These are phyloP conservation scores for Boletus rubropictus DNA, from an alignment of 768 basidiomycete species.

Conservation along the genomic window DNA sequence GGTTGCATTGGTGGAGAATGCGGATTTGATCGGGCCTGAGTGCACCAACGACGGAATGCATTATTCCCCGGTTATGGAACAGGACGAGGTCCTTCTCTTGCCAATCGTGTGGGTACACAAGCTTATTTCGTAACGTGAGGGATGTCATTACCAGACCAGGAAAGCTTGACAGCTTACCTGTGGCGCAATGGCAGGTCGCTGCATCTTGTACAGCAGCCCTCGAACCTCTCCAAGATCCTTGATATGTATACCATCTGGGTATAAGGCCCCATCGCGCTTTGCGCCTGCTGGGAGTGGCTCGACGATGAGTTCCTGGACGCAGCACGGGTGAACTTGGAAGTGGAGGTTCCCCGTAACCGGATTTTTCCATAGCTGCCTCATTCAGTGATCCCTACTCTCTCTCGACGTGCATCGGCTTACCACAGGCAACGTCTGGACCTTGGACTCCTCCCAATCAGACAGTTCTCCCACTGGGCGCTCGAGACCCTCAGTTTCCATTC, in stretches of 20 bases:
- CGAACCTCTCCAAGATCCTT: constrained; percentile 72
- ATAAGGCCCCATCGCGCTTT: constrained; percentile 58
- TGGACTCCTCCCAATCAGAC: constrained; percentile 73
- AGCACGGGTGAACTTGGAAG: constrained; percentile 88
- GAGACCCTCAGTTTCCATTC: constrained; percentile 71
- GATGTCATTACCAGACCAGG: neutral
- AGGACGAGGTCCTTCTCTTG: constrained; percentile 56
- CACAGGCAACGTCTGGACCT: constrained; percentile 66
- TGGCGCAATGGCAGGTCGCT: constrained; percentile 87
- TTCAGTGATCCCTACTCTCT: neutral
- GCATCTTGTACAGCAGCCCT: constrained; percentile 76
- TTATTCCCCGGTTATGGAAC: constrained; percentile 68
- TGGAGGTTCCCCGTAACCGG: constrained; percentile 76
- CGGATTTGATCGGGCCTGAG: constrained; percentile 45
- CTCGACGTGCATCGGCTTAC: constrained; percentile 27
- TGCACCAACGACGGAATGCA: constrained; percentile 67
- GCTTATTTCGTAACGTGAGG: constrained; percentile 19
- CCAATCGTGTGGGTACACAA: constrained; percentile 91
- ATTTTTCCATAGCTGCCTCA: constrained; percentile 80
- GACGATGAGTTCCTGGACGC: constrained; percentile 57
- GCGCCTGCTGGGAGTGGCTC: constrained; percentile 63
- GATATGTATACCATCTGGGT: constrained; percentile 77
- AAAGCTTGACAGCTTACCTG: constrained; percentile 32
- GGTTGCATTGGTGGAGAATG: constrained; percentile 53
- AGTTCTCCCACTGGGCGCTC: constrained; percentile 65